phyloP scores from a whole-genome alignment of 1,284 basidiomycete genomes.

The Papiliotrema terrestris region DNA sequence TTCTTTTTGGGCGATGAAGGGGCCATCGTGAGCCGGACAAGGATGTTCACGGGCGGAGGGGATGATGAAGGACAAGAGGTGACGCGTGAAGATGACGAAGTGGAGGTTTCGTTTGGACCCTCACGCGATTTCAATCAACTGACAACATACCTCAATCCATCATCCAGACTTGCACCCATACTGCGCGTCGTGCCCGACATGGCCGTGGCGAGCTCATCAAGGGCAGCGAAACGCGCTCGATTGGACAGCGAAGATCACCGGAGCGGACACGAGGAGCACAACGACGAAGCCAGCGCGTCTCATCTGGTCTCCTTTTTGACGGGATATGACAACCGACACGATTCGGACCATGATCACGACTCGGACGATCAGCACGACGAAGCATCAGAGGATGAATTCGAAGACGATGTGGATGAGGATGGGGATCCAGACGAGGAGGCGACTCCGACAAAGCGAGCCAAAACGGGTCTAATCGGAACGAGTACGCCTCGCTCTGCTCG shows the following conservation, averaged over 20 bases:
- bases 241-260: not conserved
- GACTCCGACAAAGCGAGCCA: conserved; percentile 26
- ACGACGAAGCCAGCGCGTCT: conserved; percentile 15
- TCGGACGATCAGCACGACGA: conserved; percentile 26
- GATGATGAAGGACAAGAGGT: not conserved
- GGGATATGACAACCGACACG: conserved; percentile 26
- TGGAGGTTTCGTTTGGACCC: not conserved
- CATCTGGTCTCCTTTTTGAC: conserved; percentile 46
- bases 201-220: not conserved
- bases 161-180: not conserved
- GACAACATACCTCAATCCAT: not conserved
- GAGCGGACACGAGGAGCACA: conserved; percentile 3
- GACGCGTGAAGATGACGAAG: conserved; percentile 2
- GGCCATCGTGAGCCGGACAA: conserved; percentile 8
- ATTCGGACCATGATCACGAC: conserved; percentile 9
- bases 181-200: not conserved
- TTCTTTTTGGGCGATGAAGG: conserved; percentile 6
- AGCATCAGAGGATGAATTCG: conserved; percentile 24
- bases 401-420: conserved; percentile 18
- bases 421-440: conserved; percentile 21
- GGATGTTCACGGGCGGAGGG: not conserved
- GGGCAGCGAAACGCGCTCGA: not conserved
- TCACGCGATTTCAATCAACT: too few relatives aligned
- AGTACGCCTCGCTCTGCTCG: conserved; percentile 15
- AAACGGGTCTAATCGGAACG: conserved; percentile 21